These are phyloP conservation scores for Tephrocybe sp. DNA, from an alignment of 768 basidiomycete species.

Conservation along the genomic window DNA sequence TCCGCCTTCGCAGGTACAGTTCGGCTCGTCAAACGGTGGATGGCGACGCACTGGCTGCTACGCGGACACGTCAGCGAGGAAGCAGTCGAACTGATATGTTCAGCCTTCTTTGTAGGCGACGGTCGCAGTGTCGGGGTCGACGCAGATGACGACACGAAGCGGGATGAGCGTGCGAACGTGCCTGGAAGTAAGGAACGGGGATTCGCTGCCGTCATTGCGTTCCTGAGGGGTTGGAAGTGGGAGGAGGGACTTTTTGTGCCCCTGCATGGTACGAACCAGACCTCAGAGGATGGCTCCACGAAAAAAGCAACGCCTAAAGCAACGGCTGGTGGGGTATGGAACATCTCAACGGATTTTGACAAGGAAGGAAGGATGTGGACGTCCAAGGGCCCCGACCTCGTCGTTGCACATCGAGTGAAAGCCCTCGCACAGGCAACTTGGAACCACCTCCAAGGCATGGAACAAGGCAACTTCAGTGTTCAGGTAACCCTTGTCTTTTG, in stretches of 20 bases:
- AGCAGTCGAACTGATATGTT: constrained; percentile 83
- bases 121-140: constrained; percentile 31
- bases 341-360: constrained; percentile 78
- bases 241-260: constrained; percentile 73
- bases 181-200: constrained; percentile 81
- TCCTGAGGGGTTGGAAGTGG: constrained; percentile 86
- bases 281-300: constrained; percentile 23
- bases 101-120: constrained; percentile 70
- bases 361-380: constrained; percentile 79
- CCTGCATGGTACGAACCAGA: constrained; percentile 48
- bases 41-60: constrained; percentile 88
- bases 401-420: constrained; percentile 73
- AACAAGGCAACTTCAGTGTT: constrained; percentile 52
- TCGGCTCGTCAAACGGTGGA: constrained; percentile 90
- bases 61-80: constrained; percentile 72
- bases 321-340: constrained; percentile 60
- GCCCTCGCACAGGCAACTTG: constrained; percentile 78
- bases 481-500: constrained; percentile 43
- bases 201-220: constrained; percentile 71
- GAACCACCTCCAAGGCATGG: constrained; percentile 52
- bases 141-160: constrained; percentile 25
- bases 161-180: constrained; percentile 39
- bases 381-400: constrained; percentile 55
- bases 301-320: constrained; percentile 23
- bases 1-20: constrained; percentile 83